Percentiles rank a stretch among this genome's conserved stretches.
phyloP scores from a whole-genome alignment of 495 filamentous ascomycete species.

The Hyaloscypha variabilis region DNA sequence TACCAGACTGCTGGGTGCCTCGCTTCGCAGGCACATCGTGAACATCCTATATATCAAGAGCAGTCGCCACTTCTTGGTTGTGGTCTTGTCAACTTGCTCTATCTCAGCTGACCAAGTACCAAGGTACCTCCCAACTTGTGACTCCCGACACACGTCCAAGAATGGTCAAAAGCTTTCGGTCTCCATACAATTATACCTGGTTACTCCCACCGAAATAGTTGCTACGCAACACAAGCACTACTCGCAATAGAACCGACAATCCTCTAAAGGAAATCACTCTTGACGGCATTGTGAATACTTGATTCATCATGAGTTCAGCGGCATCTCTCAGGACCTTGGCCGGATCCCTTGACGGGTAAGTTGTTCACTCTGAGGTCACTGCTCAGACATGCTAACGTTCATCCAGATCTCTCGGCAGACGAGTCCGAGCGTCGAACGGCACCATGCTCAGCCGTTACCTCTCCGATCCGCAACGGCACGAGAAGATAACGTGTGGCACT shows the following conservation, averaged over 20 bases:
- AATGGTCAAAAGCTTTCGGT: neutral
- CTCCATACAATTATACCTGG: neutral
- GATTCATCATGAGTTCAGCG: neutral
- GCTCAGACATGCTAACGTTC: neutral
- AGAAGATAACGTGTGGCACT: neutral
- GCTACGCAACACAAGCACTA: neutral
- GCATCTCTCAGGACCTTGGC: neutral
- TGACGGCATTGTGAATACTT: neutral
- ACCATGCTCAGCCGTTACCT: neutral
- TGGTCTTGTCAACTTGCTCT: neutral
- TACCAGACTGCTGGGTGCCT: neutral
- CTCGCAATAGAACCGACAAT: neutral
- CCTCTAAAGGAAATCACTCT: neutral
- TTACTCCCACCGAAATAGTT: neutral
- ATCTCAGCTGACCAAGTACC: neutral
- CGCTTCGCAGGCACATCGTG: neutral
- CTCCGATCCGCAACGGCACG: neutral
- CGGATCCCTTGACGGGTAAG: neutral
- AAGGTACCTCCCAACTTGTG: neutral
- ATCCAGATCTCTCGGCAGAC: neutral
- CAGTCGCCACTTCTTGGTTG: too few relatives aligned
- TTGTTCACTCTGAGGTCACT: neutral
- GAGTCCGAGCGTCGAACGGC: neutral
- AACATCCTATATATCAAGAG: neutral
- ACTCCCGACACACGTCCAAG: neutral